phyloP scores from a whole-genome alignment of 495 filamentous ascomycete species.

The Aspergillus campestris region DNA sequence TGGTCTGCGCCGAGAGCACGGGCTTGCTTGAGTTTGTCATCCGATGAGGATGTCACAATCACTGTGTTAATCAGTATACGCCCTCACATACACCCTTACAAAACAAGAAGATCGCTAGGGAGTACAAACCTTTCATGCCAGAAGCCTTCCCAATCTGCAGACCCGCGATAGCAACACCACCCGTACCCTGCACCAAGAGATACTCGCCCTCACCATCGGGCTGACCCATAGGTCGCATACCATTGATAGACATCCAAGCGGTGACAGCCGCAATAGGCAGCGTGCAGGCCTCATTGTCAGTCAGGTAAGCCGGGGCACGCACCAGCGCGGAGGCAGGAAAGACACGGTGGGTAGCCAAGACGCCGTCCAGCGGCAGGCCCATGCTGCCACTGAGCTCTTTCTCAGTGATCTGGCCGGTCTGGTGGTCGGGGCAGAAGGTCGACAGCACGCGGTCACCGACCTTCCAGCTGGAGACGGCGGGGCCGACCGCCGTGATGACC shows the following conservation, averaged over 20 bases:
- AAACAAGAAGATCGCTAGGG: background rate
- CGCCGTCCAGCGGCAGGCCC: conserved; percentile 60
- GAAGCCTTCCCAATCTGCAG: conserved; percentile 76
- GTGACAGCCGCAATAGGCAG: conserved; percentile 67
- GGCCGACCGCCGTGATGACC: conserved; percentile 55
- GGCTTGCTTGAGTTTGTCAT: conserved; percentile 53
- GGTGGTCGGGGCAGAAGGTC: conserved; percentile 68
- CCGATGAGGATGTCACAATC: conserved; percentile 70
- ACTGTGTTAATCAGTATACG: conserved; percentile 21
- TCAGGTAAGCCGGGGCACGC: conserved; percentile 51
- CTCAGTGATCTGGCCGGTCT: conserved; percentile 49
- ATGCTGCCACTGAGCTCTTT: conserved; percentile 44
- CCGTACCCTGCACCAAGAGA: conserved; percentile 71
- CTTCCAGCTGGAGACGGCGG: conserved; percentile 53
- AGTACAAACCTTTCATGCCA: conserved; percentile 48
- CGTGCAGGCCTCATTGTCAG: conserved; percentile 54
- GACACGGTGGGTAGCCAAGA: conserved; percentile 57
- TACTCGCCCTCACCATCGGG: conserved; percentile 56
- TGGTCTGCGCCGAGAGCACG: conserved; percentile 50
- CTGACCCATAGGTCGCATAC: conserved; percentile 45
- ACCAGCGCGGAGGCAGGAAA: conserved; percentile 63
- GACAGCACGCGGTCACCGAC: conserved; percentile 65
- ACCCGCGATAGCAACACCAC: conserved; percentile 69
- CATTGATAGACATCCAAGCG: conserved; percentile 76
- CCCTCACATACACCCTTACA: background rate